These are phyloP conservation scores for Paecilomyces sp. DNA, from an alignment of 2,329 filamentous ascomycete species.

Conservation along the genomic window DNA sequence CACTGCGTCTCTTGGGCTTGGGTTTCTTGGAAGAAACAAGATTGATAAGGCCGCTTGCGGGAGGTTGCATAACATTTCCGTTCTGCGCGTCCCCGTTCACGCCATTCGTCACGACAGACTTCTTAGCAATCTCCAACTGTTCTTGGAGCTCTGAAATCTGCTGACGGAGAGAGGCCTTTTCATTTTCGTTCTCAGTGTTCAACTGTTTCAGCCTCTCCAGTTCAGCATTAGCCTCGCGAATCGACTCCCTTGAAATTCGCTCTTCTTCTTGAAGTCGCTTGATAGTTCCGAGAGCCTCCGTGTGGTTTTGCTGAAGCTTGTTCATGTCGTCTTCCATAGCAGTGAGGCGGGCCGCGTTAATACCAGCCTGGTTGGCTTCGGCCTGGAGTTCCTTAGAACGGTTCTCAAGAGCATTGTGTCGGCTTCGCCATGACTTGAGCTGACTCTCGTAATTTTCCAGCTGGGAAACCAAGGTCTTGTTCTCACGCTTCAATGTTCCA, in stretches of 20 bases:
- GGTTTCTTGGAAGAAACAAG: slow-evolving; percentile 95
- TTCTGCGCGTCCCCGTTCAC: slow-evolving; percentile 55
- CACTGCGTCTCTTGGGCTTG: slow-evolving; percentile 72
- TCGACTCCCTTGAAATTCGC: slow-evolving; percentile 71
- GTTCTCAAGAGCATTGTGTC: slow-evolving; percentile 82
- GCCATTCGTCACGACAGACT: slow-evolving; percentile 64
- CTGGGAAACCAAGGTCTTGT: slow-evolving; percentile 80
- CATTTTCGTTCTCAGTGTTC: slow-evolving; percentile 69
- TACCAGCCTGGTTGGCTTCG: slow-evolving; percentile 96
- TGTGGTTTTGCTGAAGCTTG: slow-evolving; percentile 79
- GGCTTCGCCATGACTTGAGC: slow-evolving; percentile 90
- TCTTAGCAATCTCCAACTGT: slow-evolving; percentile 80
- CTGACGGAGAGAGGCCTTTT: slow-evolving; percentile 78
- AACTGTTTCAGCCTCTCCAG: slow-evolving; percentile 71
- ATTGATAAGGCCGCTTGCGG: slow-evolving; percentile 79
- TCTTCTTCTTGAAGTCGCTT: slow-evolving; percentile 95
- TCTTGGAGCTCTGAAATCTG: slow-evolving; percentile 87
- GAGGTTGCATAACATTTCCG: slow-evolving; percentile 50
- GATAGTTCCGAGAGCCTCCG: slow-evolving; percentile 83
- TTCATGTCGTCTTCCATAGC: slow-evolving; percentile 95
- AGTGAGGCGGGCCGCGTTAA: slow-evolving; percentile 80
- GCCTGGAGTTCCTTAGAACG: slow-evolving; percentile 89
- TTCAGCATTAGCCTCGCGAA: slow-evolving; percentile 72
- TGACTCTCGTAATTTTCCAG: slow-evolving; percentile 95
- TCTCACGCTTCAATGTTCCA: slow-evolving; percentile 87